Base-by-base conservation (phyloP, 768 basidiomycete genomes). In the Pisolithus tinctorius region DNA sequence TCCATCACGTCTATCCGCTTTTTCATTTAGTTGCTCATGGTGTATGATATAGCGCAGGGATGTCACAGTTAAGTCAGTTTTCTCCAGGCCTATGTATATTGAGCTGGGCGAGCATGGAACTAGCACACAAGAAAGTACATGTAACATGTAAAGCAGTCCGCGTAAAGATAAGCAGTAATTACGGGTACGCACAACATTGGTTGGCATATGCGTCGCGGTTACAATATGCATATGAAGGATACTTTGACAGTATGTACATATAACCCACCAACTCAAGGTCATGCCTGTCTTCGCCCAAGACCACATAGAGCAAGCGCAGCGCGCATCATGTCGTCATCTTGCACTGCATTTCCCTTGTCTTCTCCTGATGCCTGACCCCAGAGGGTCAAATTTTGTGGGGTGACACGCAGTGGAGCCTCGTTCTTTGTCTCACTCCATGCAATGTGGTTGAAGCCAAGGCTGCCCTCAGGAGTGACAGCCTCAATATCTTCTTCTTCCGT, bases 401-500 rank as follows among this genome's bases (percentile, higher is more conserved):
- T 31, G 47, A 29, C 53, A 20, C 37, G 47, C 46, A n/a, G 20
- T 7, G 39, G 27, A 26, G 38, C 42, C 16, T 47, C 48, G 16
- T 20, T 49, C 20, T 16, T 48, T 42, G 48, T 39, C 9, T 38
- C 41, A 47, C 34, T 60, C 77, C 77, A 78, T 48, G 67, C 60
- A 31, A 60, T 42, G 45, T 74, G 75, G 25, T 69, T 74, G 39
- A 69, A 70, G 31, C 66, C 70, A 59, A 77, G 71, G 26, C 77
- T 81, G 44, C 80, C 75, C 8, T 75, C 74, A 7, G 85, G 84
- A 0, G 84, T 86, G 45, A 86, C 68, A 8, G 81, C 79, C 64
- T 88, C 84, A 37, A 79, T 73, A 42, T 71, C 71, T n/a, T 83
- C 83, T 6, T 81, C 78, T 50, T 84, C 83, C n/a, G 80, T 83